Conservation (phyloP, 257 asterid species). For the Ilex asprella region DNA sequence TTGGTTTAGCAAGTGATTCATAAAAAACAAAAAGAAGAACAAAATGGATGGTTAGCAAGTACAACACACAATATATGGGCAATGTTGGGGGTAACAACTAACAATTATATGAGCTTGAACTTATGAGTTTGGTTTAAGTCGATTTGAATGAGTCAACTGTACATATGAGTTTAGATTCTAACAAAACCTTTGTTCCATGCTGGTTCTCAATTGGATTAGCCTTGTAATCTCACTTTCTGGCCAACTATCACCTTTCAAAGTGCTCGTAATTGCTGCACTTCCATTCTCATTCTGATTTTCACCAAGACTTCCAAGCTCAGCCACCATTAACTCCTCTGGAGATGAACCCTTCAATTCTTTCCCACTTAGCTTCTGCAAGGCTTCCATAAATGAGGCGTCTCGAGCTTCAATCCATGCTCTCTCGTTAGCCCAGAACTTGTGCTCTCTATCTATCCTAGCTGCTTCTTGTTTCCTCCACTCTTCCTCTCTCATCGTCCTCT, state of each 20-base stretch:
- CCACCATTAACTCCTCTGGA: constrained; percentile 6
- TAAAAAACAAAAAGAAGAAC: no score
- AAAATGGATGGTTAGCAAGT: no score
- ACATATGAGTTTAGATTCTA: no score
- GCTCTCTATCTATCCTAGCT: constrained; percentile 61
- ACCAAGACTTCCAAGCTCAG: constrained; percentile 19
- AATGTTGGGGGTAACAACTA: no score
- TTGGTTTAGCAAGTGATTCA: no score
- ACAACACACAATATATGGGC: no score
- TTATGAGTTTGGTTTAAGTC: no score
- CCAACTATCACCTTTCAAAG: constrained; percentile 34
- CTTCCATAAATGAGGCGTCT: constrained; percentile 61
- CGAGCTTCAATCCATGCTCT: constrained; percentile 84
- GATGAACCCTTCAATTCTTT: constrained; percentile 20
- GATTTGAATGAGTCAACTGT: no score
- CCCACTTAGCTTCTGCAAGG: constrained; percentile 41
- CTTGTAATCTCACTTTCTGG: constrained; percentile 47
- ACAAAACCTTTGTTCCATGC: constrained; percentile 34
- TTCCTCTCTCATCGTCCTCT: constrained; percentile 58
- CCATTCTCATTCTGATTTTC: constrained; percentile 21
- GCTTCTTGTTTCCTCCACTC: constrained; percentile 82
- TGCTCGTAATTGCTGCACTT: constrained; percentile 26
- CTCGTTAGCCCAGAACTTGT: constrained; percentile 75
- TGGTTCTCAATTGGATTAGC: constrained; percentile 44
- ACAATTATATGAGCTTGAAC: no score